Conservation (phyloP, 139 green algal species). For the Haematococcus sp. region DNA sequence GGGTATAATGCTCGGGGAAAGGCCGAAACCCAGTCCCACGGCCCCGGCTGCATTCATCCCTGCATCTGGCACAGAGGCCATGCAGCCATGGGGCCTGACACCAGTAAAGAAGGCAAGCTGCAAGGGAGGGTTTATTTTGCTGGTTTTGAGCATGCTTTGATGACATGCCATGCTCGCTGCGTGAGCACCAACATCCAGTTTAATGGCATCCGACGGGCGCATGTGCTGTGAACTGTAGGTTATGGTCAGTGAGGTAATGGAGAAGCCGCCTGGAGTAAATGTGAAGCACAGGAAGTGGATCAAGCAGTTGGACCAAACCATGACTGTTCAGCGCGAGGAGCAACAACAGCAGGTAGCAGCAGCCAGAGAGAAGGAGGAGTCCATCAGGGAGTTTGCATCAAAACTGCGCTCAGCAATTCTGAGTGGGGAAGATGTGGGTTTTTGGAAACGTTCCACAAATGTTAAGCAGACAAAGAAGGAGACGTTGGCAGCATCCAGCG, state of each 20-base stretch:
- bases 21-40: too few relatives aligned
- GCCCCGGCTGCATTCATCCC: too few relatives aligned
- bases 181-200: too few relatives aligned
- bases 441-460: conserved; percentile 11
- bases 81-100: too few relatives aligned
- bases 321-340: neutral
- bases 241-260: neutral
- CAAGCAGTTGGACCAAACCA: neutral
- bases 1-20: too few relatives aligned
- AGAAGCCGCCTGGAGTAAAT: conserved; percentile 2
- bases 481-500: too few relatives aligned
- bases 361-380: neutral
- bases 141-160: too few relatives aligned
- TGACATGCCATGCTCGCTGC: too few relatives aligned
- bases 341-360: neutral
- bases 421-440: conserved; percentile 16
- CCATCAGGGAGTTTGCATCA: neutral
- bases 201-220: too few relatives aligned
- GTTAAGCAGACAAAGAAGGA: neutral
- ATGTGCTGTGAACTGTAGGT: neutral
- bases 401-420: conserved; percentile 27
- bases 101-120: too few relatives aligned
- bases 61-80: too few relatives aligned
- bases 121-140: too few relatives aligned
- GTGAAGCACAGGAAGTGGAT: conserved; percentile 6